Evolutionary conservation across 495 filamentous ascomycete genomes (phyloP).

Genomic region (Talaromyces ruber): DNA sequence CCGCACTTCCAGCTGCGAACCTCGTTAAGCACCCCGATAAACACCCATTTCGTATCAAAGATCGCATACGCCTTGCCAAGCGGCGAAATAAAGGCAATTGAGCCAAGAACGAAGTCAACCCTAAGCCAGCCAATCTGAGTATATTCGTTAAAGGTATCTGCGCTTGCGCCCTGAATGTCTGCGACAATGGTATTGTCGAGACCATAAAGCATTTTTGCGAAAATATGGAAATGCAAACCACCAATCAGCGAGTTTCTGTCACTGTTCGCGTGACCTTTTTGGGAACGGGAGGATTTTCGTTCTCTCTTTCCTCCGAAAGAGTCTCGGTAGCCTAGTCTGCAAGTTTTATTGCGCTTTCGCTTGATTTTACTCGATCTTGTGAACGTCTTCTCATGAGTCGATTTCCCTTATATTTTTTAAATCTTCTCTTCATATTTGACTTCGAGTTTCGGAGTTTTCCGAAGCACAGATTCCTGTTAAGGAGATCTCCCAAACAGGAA

Average conservation of each 20-base stretch:
- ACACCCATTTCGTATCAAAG: constrained; percentile 46
- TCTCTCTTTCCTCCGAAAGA: not conserved
- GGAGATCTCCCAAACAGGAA: too few species aligned
- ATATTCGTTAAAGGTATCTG: constrained; percentile 36
- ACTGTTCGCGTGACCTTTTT: not conserved
- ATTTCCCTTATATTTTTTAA: too few species aligned
- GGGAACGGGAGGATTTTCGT: not conserved
- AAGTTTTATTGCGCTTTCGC: not conserved
- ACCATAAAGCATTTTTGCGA: constrained; percentile 37
- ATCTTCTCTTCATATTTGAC: too few species aligned
- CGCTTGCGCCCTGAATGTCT: constrained; percentile 41
- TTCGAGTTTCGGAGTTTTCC: too few species aligned
- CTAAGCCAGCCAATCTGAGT: constrained; percentile 44
- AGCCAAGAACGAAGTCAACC: constrained; percentile 32
- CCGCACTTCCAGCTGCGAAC: constrained; percentile 38
- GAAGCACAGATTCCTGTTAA: too few species aligned
- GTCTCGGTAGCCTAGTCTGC: not conserved
- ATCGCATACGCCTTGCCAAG: constrained; percentile 32
- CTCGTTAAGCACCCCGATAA: constrained; percentile 32
- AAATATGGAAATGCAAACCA: constrained; percentile 5
- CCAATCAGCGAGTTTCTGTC: constrained; percentile 1
- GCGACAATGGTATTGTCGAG: constrained; percentile 53
- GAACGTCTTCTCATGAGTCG: too few species aligned
- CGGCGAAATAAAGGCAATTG: constrained; percentile 15
- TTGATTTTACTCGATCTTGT: too few species aligned